phyloP scores from a whole-genome alignment of 1,139 yeast genomes.

The Debaryomyces subglobosus region DNA sequence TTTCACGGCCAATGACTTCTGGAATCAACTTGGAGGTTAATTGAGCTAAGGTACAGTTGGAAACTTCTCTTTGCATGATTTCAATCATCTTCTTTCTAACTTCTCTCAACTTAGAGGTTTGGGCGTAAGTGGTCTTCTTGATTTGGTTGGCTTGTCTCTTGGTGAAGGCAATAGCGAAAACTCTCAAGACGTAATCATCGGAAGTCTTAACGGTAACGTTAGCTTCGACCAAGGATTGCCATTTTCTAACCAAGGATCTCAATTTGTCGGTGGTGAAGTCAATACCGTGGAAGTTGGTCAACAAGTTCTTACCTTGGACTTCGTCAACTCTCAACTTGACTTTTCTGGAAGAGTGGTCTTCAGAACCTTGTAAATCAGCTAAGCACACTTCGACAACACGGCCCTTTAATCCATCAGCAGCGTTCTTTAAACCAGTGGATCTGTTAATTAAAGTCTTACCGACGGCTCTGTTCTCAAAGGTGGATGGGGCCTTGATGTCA shows the following conservation, averaged over 20 bases:
- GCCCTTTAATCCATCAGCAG: conserved; percentile 56
- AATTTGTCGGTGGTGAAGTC: conserved; percentile 54
- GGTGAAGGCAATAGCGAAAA: conserved; percentile 56
- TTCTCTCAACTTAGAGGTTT: conserved; percentile 54
- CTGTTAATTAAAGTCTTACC: conserved; percentile 56
- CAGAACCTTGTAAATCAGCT: conserved; percentile 56
- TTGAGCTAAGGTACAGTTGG: conserved; percentile 54
- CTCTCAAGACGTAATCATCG: conserved; percentile 53
- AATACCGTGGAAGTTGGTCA: conserved; percentile 57
- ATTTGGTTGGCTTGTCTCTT: conserved; percentile 56
- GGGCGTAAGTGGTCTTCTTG: conserved; percentile 55
- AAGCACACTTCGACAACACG: conserved; percentile 53
- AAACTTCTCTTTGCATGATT: conserved; percentile 56
- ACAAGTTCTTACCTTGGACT: conserved; percentile 57
- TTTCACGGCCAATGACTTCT: conserved; percentile 57
- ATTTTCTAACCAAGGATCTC: conserved; percentile 55
- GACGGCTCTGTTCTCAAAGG: conserved; percentile 54
- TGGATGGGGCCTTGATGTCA: conserved; percentile 56
- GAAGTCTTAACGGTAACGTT: conserved; percentile 55
- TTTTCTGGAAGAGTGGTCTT: conserved; percentile 56
- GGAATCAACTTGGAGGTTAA: conserved; percentile 55
- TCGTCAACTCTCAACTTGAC: conserved; percentile 57
- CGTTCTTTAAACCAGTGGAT: conserved; percentile 55
- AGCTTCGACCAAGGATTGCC: conserved; percentile 59
- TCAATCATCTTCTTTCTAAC: conserved; percentile 55